phyloP scores from a whole-genome alignment of 352 stramenopile species.

The Halophytophthora polymorphica region DNA sequence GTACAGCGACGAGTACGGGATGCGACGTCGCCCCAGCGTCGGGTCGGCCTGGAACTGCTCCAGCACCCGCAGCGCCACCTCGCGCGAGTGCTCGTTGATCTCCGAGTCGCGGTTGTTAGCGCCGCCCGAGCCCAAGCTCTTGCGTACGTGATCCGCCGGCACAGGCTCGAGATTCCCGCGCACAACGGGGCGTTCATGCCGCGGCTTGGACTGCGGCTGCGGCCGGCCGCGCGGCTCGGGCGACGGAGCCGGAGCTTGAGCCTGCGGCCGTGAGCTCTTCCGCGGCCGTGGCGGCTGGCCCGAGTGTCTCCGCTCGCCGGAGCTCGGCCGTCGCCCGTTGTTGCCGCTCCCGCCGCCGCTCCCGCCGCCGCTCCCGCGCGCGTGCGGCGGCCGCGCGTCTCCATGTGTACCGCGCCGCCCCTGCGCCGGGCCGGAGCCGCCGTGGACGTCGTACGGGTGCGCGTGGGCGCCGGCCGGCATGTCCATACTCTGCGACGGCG shows the following conservation, averaged over 20 bases:
- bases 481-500: slow-evolving; percentile 16
- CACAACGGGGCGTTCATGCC: slow-evolving; percentile 17
- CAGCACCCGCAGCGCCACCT: slow-evolving; percentile 56
- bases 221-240: slow-evolving; percentile 9
- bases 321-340: slow-evolving; percentile 10
- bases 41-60: slow-evolving; percentile 67
- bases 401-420: not conserved
- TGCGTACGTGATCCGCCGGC: slow-evolving; percentile 16
- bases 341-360: slow-evolving; percentile 10
- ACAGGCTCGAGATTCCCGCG: slow-evolving; percentile 20
- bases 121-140: slow-evolving; percentile 3
- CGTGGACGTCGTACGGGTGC: slow-evolving; percentile 34
- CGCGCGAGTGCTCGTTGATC: slow-evolving; percentile 35
- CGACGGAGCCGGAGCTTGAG: slow-evolving; percentile 10
- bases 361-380: slow-evolving; percentile 5
- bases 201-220: slow-evolving; percentile 13
- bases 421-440: not conserved
- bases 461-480: slow-evolving; percentile 10
- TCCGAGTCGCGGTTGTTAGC: slow-evolving; percentile 32
- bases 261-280: slow-evolving; percentile 9
- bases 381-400: slow-evolving; percentile 5
- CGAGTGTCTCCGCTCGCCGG: slow-evolving; percentile 1
- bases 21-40: slow-evolving; percentile 44
- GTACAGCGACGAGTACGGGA: slow-evolving; percentile 71
- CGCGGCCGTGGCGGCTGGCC: slow-evolving; percentile 15